A percentile compares a stretch with the other conserved stretches of the same genome.
Evolutionary conservation across 192 early-diverging fungal species (phyloP).

Genomic region (Dimargaris cristalligena): DNA sequence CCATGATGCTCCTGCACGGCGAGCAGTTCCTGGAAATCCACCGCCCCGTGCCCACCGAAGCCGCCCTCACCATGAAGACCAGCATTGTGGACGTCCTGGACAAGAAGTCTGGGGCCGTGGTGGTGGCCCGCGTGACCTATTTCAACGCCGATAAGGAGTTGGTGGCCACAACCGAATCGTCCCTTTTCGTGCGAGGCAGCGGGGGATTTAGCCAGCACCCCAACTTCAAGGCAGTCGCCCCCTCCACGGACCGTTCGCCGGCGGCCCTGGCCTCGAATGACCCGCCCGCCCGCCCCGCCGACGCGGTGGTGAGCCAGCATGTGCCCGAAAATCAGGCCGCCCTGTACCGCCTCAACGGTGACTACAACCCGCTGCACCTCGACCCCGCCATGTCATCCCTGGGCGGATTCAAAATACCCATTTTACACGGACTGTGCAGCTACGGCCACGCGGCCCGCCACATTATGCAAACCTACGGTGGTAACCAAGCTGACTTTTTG

Average conservation of each 20-base stretch:
- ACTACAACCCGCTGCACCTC: slow-evolving; percentile 95
- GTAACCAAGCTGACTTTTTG: slow-evolving; percentile 40
- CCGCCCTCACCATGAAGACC: slow-evolving; percentile 55
- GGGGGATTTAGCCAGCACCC: slow-evolving; percentile 80
- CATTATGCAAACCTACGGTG: slow-evolving; percentile 60
- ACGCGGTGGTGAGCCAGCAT: slow-evolving; percentile 69
- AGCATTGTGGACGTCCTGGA: slow-evolving; percentile 86
- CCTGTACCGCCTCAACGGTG: slow-evolving; percentile 87
- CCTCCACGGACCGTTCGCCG: slow-evolving; percentile 44
- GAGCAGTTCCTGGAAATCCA: slow-evolving; percentile 90
- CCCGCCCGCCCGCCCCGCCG: slow-evolving; percentile 69
- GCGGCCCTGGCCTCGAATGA: slow-evolving; percentile 63
- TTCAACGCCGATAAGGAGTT: slow-evolving; percentile 55
- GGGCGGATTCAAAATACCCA: slow-evolving; percentile 92
- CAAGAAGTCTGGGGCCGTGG: slow-evolving; percentile 86
- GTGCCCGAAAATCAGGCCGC: slow-evolving; percentile 84
- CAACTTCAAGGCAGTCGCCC: slow-evolving; percentile 20
- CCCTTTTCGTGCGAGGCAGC: slow-evolving; percentile 81
- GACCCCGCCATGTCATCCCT: slow-evolving; percentile 86
- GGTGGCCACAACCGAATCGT: slow-evolving; percentile 75
- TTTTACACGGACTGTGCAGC: slow-evolving; percentile 90
- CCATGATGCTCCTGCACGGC: slow-evolving; percentile 97
- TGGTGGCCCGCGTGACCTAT: slow-evolving; percentile 67
- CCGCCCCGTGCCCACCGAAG: slow-evolving; percentile 71
- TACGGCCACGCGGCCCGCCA: slow-evolving; percentile 88